phyloP scores from a whole-genome alignment of 2,329 filamentous ascomycete genomes.

The Exophiala bonariae region DNA sequence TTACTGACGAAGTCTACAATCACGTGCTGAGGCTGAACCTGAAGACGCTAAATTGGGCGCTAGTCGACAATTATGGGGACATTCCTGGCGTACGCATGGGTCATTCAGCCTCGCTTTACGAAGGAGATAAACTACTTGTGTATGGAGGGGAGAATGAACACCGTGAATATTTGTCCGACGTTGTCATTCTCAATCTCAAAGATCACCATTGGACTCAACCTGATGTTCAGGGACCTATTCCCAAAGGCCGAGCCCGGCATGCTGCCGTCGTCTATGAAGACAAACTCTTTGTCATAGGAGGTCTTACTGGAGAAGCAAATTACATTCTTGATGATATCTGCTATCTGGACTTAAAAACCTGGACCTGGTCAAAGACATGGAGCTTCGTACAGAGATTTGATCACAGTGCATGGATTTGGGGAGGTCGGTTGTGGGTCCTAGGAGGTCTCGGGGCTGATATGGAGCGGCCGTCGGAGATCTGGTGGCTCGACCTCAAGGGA shows the following conservation, averaged over 20 bases:
- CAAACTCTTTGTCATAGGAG: constrained; percentile 92
- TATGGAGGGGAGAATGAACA: constrained; percentile 99
- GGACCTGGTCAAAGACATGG: constrained; percentile 96
- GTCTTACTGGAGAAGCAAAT: constrained; percentile 91
- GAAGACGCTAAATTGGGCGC: constrained; percentile 83
- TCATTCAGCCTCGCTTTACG: constrained; percentile 90
- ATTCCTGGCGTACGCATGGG: constrained; percentile 52
- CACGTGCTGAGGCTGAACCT: constrained; percentile 90
- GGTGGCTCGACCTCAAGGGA: constrained; percentile 95
- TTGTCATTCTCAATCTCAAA: constrained; percentile 93
- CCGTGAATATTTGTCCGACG: constrained; percentile 88
- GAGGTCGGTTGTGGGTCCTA: constrained; percentile 92
- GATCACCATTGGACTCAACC: constrained; percentile 96
- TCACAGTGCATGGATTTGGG: constrained; percentile 91
- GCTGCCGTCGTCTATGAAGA: constrained; percentile 94
- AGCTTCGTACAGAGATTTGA: constrained; percentile 93
- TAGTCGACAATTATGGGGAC: constrained; percentile 88
- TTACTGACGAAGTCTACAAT: constrained; percentile 98
- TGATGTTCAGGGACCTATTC: constrained; percentile 77
- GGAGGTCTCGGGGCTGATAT: constrained; percentile 93
- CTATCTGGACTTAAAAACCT: constrained; percentile 94
- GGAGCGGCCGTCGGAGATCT: constrained; percentile 94
- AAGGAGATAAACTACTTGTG: constrained; percentile 91
- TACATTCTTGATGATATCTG: constrained; percentile 93
- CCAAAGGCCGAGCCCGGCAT: constrained; percentile 87